Percentiles rank a stretch among this genome's conserved stretches.
phyloP scores from a whole-genome alignment of 2,329 filamentous ascomycete genomes.

The Cladophialophora yegresii region DNA sequence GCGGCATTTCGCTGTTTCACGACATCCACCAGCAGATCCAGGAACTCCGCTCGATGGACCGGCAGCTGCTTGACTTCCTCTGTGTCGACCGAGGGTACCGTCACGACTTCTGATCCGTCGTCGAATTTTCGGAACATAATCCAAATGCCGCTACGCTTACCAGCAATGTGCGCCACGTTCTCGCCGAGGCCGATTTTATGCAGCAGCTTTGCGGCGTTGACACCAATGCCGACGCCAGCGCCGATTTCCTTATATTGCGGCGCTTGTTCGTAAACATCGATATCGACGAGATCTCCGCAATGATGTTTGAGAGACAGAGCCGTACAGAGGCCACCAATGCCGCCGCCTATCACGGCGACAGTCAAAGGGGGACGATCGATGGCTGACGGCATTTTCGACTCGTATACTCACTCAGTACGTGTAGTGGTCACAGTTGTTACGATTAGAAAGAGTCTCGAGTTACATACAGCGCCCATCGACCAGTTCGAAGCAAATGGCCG shows the following conservation, averaged over 20 bases:
- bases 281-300: conserved; percentile 32
- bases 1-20: conserved; percentile 44
- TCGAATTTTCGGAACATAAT: conserved; percentile 44
- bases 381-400: conserved; percentile 12
- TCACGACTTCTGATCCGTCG: conserved; percentile 41
- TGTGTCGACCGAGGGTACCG: conserved; percentile 38
- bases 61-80: conserved; percentile 20
- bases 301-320: conserved; percentile 45
- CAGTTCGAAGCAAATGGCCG: not conserved
- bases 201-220: conserved; percentile 29
- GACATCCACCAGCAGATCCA: conserved; percentile 47
- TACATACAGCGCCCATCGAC: not conserved
- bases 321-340: conserved; percentile 45
- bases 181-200: conserved; percentile 41
- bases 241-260: conserved; percentile 32
- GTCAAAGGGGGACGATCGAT: conserved; percentile 28
- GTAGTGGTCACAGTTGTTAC: not conserved
- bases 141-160: conserved; percentile 40
- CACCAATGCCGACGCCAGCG: conserved; percentile 31
- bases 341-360: conserved; percentile 46
- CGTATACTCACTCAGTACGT: not conserved
- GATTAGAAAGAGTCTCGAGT: not conserved
- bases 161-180: conserved; percentile 39
- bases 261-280: conserved; percentile 38
- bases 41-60: conserved; percentile 43